Evolutionary conservation across 2,329 filamentous ascomycete species (phyloP).

Genomic region (Botrytis aclada): DNA sequence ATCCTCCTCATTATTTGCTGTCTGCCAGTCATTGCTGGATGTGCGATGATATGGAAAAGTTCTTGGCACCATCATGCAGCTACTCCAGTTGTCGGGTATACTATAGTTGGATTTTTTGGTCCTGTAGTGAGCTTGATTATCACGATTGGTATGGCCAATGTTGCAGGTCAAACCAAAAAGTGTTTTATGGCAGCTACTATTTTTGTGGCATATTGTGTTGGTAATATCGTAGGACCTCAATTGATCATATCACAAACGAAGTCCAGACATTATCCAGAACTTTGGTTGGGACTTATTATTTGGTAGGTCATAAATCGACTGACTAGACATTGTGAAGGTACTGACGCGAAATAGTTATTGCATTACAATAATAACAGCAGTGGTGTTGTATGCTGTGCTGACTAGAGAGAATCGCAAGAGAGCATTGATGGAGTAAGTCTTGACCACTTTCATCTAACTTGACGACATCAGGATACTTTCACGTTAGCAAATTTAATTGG

Average conservation of each 20-base stretch:
- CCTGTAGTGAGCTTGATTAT: constrained; percentile 64
- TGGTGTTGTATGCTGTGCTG: constrained; percentile 57
- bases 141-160: constrained; percentile 60
- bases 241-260: constrained; percentile 66
- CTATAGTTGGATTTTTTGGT: constrained; percentile 40
- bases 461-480: rapidly evolving
- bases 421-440: constrained; percentile 40
- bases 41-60: constrained; percentile 70
- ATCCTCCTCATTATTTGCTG: constrained; percentile 63
- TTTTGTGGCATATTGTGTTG: constrained; percentile 72
- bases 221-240: constrained; percentile 74
- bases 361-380: constrained; percentile 60
- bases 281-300: constrained; percentile 68
- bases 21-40: constrained; percentile 71
- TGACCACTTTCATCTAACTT: not conserved
- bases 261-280: constrained; percentile 62
- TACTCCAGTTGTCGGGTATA: constrained; percentile 55
- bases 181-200: constrained; percentile 71
- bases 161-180: constrained; percentile 75
- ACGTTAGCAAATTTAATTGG: not conserved
- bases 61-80: constrained; percentile 61
- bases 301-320: constrained; percentile 40
- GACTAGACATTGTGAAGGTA: not conserved
- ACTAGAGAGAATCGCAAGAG: constrained; percentile 55
- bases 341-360: constrained; percentile 51